Base-by-base conservation (phyloP, 192 early-diverging fungal genomes). In the Mortierella hygrophila region DNA sequence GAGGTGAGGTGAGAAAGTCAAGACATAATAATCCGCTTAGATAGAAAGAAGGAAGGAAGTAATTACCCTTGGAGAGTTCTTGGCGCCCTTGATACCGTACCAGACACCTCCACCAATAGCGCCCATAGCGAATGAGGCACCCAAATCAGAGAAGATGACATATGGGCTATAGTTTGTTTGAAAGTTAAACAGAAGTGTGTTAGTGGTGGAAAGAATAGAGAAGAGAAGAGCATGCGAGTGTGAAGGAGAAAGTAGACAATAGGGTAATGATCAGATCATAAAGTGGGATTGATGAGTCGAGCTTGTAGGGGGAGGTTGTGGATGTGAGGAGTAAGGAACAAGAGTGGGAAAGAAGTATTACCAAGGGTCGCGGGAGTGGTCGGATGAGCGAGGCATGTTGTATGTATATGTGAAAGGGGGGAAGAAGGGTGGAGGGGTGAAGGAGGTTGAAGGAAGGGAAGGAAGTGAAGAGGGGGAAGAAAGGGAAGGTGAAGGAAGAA, bases 11-110 rank as follows among this genome's bases (percentile, higher is more conserved):
- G 21, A 37, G 16, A 9, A 9, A 70, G 38, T 15, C 38, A 72
- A 8, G 29, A 5, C 23, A 32, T 74, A 29, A 32, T 68, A 77
- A 77, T 40, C 60, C 23, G 55, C 21, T 21, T 18, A 57, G n/a
- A 26, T 10, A 40, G 35, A 40, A n/a, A 37, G 44, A 76, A 11
- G 18, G 49, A 52, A 52, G 49, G 49, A 52, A 42, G 8, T 47
- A 82, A 85, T 89, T 92, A 93, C 95, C 75, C 94, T 95, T 55
- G 99, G 99, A 44, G 98, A 98, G 91, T 99, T 98, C 87, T 97
- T 96, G 88, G 97, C 98, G 32, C 99, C 99, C 85, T 99, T 99
- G 91, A 98, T 97, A 78, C 95, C 96, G 91, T 99, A 96, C 97
- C 96, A 98, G 72, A 98, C 93, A 84, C 97, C 95, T 71, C 98